Base-by-base conservation (phyloP, 78 protist species). In the Cavenderia fasciculata region DNA sequence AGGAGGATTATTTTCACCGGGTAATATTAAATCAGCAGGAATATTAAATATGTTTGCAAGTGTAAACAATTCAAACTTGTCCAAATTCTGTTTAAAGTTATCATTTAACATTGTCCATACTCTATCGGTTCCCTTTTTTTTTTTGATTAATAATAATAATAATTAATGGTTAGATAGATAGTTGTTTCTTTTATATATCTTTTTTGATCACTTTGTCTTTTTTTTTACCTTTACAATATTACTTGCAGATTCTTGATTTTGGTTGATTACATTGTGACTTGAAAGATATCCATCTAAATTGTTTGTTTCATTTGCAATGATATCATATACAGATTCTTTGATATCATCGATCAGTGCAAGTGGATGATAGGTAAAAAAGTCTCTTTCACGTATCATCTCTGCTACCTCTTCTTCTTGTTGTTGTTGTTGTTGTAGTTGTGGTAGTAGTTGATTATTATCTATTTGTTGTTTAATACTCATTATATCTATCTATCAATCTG, bases 331-430 rank as follows among this genome's bases (percentile, higher is more conserved):
- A 16, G 90, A 68, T 57, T 68, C 78, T 11, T 56, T 36, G 4
- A 82, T 38, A 33, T 82, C 90, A 29, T 82, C 90, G 1, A 68
- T 51, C 16, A 82, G 68, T 52, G 70, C 61, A n/a, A 51, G 33
- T 38, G 90, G 90, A 16, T 82, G 90, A 65, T 49, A 82, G 29
- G 34, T 12, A 33, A 82, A 82, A 51, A 82, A 82, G 6, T 82
- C 72, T 31, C n/a, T 11, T 33, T 68, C 90, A n/a, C n/a, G n/a
- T n/a, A n/a, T n/a, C n/a, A n/a, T n/a, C n/a, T n/a, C n/a, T n/a
- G n/a, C n/a, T n/a, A n/a, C n/a, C n/a, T n/a, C n/a, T n/a, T n/a
- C n/a, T n/a, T n/a, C n/a, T n/a, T n/a, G n/a, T n/a, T n/a, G n/a
- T n/a, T n/a, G n/a, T n/a, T n/a, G n/a, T n/a, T n/a, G n/a, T n/a